Evolutionary conservation across 495 filamentous ascomycete species (phyloP).

Genomic region (Neurospora tetraspora): DNA sequence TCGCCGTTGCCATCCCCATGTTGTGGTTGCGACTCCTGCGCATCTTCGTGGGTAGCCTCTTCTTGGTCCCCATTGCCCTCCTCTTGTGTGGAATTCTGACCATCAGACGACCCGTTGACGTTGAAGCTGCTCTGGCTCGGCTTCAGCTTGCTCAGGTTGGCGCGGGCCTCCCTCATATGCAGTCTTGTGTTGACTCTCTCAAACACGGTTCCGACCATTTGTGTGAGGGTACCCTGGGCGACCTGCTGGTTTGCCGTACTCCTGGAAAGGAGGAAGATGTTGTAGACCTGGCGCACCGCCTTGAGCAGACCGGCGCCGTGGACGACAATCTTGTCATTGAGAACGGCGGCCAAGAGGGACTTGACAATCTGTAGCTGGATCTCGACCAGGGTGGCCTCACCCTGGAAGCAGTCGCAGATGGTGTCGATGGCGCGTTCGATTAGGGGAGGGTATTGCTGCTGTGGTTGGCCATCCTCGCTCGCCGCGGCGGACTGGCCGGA

Average conservation of each 20-base stretch:
- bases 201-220: conserved; percentile 98
- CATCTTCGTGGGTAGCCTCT: conserved; percentile 41
- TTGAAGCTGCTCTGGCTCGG: conserved; percentile 36
- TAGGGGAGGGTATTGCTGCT: conserved; percentile 36
- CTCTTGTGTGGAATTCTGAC: conserved; percentile 22
- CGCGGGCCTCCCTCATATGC: conserved; percentile 69
- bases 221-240: conserved; percentile 89
- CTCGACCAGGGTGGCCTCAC: conserved; percentile 80
- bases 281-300: conserved; percentile 97
- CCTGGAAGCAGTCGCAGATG: conserved; percentile 98
- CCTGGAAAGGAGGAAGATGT: conserved; percentile 91
- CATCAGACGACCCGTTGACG: conserved; percentile 30
- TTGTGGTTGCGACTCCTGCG: conserved; percentile 17
- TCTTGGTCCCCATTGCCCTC: conserved; percentile 26
- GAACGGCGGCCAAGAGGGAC: conserved; percentile 83
- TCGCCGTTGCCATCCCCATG: conserved; percentile 30
- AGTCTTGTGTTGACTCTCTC: conserved; percentile 84
- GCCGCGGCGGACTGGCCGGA: conserved; percentile 29
- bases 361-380: conserved; percentile 97
- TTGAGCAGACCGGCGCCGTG: conserved; percentile 95
- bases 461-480: conserved; percentile 38
- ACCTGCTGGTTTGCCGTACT: conserved; percentile 89
- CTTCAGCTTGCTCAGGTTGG: conserved; percentile 41
- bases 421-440: conserved; percentile 98
- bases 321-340: conserved; percentile 97